A percentile compares a stretch with the other conserved stretches of the same genome.
These are phyloP conservation scores for Pseudogymnoascus sp. DNA, from an alignment of 2,329 filamentous ascomycete genomes.

Conservation along the genomic window DNA sequence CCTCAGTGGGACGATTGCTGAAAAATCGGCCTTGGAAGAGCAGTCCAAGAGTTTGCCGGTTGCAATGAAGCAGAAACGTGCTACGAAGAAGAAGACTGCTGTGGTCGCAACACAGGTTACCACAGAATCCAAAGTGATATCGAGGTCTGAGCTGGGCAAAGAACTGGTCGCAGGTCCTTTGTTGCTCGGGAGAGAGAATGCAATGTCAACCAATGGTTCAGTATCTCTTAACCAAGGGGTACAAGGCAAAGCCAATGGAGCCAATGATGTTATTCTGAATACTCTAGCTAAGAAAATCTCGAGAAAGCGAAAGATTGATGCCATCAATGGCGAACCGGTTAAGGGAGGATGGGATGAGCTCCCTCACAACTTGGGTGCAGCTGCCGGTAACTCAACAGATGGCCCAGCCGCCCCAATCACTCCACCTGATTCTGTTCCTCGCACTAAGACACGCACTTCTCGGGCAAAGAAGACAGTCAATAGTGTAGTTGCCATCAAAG, in stretches of 20 bases:
- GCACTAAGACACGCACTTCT: not conserved
- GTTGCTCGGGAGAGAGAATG: not conserved
- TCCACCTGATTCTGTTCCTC: not conserved
- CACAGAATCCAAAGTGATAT: not conserved
- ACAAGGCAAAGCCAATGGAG: not conserved
- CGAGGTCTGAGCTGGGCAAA: not conserved
- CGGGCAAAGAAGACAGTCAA: not conserved
- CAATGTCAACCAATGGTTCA: not conserved
- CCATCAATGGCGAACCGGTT: constrained; percentile 12
- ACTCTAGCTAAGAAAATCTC: not conserved
- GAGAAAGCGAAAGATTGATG: not conserved
- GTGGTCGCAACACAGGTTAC: not conserved
- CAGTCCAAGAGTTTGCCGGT: not conserved
- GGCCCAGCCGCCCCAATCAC: not conserved
- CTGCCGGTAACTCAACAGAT: constrained; percentile 11
- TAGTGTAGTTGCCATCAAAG: not conserved
- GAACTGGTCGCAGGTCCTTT: not conserved
- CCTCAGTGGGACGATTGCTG: not conserved
- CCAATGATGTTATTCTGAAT: not conserved
- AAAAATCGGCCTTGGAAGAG: not conserved
- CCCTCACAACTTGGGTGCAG: constrained; percentile 47
- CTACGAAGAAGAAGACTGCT: constrained; percentile 9
- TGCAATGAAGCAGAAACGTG: constrained; percentile 16
- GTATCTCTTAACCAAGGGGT: not conserved
- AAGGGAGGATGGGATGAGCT: constrained; percentile 35